Evolutionary conservation across 1,284 basidiomycete genomes (phyloP).

Genomic region (Tausonia pullulans): DNA sequence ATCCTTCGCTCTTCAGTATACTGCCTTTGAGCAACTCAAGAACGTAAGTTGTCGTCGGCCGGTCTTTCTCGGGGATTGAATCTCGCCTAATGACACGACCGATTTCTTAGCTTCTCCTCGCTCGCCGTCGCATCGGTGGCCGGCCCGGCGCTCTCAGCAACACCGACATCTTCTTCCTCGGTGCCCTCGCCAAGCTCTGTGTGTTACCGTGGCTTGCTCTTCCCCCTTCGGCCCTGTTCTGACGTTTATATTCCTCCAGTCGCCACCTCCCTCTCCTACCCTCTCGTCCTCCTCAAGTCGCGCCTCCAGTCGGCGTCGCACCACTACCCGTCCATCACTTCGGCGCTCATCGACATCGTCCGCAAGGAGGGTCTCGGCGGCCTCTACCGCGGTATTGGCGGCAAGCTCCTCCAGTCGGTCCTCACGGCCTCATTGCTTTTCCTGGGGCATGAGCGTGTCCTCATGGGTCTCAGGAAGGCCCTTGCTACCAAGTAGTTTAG

Average conservation of each 20-base stretch:
- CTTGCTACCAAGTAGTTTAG: not conserved
- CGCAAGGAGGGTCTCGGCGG: conserved; percentile 63
- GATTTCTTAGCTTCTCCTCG: conserved; percentile 37
- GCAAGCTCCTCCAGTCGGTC: conserved; percentile 79
- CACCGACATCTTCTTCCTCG: conserved; percentile 80
- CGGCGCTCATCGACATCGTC: conserved; percentile 44
- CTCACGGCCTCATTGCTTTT: conserved; percentile 84
- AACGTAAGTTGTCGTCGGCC: conserved; percentile 38
- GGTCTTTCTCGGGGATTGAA: too few species aligned
- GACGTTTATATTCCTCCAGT: conserved; percentile 17
- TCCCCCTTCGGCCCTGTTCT: not conserved
- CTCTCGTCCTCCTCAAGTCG: conserved; percentile 37
- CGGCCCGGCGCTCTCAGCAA: conserved; percentile 48
- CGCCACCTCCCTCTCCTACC: conserved; percentile 36
- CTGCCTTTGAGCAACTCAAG: conserved; percentile 77
- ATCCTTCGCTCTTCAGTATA: conserved; percentile 41
- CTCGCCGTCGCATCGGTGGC: conserved; percentile 44
- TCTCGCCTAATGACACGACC: not conserved
- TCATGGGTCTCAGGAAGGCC: conserved; percentile 19
- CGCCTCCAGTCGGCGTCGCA: conserved; percentile 37
- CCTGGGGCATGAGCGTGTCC: conserved; percentile 58
- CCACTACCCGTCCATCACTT: conserved; percentile 34
- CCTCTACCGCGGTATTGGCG: conserved; percentile 70
- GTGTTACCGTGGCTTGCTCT: conserved; percentile 21
- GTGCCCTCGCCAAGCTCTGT: conserved; percentile 79